Base-by-base conservation (phyloP, 306 rosid species). In the Ammopiptanthus mongolicus region DNA sequence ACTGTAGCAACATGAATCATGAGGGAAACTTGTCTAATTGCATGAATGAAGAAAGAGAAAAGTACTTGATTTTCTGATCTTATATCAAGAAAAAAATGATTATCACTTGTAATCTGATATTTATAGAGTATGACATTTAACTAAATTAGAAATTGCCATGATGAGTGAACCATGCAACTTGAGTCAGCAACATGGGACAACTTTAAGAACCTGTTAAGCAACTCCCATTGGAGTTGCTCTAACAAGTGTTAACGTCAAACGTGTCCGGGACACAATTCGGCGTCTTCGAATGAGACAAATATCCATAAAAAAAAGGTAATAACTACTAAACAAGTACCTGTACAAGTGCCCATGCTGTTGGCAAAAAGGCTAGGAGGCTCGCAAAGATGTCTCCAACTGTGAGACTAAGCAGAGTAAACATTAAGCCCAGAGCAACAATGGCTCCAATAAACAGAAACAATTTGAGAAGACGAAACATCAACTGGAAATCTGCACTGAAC, bases 401-500 rank as follows among this genome's bases (percentile, higher is more conserved):
- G 77, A 95, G 97, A 69, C 77, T 81, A 36, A 92, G 91, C 61
- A 91, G 83, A 7, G 83, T 55, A 60, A 92, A 90, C 83, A 95
- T 88, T 67, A 95, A 69, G 34, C 57, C 76, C 55, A 95, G 64
- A 65, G 83, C 71, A 28, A 87, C 88, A 1, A 95, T 34, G 33
- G 84, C 81, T 48, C 93, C 99, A 65, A 89, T 81, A 37, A 95
- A 91, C 77, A 95, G 85, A 65, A 87, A 80, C 75, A 95, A 75
- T 83, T 95, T 95, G 66, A 92, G 88, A 85, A 95, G 95, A 61
- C 99, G 92, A 79, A 95, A 95, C 97, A 95, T 82, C 82, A 95
- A 82, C 88, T 95, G 99, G 84, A 92, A 92, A 81, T 95, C 97
- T 66, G 97, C 97, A 25, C 99, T 92, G 83, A 92, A 95, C 79